Conservation (phyloP, 2,329 filamentous ascomycete species). For the Xylaria hypoxylon region DNA sequence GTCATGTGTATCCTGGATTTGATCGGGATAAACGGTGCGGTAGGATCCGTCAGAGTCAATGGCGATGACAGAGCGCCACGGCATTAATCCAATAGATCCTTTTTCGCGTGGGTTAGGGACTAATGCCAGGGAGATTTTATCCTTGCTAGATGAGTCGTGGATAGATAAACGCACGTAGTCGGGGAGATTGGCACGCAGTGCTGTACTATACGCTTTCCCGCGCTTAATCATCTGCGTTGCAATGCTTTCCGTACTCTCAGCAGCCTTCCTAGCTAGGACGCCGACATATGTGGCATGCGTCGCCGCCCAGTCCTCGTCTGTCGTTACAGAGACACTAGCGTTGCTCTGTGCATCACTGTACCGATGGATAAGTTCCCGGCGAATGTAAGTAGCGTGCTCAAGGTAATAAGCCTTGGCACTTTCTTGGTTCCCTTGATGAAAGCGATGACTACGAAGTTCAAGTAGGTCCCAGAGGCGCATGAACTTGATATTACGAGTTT, state of each 20-base stretch:
- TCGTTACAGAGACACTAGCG: not conserved
- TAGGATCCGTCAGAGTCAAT: slow-evolving; percentile 26
- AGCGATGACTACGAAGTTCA: not conserved
- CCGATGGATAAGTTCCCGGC: slow-evolving; percentile 18
- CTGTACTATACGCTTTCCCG: slow-evolving; percentile 25
- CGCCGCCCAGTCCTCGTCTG: slow-evolving; percentile 22
- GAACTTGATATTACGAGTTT: slow-evolving; percentile 22
- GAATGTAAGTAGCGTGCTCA: slow-evolving; percentile 22
- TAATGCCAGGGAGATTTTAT: slow-evolving; percentile 22
- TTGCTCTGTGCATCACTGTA: slow-evolving; percentile 19
- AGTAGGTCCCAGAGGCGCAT: slow-evolving; percentile 28
- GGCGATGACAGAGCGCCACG: slow-evolving; percentile 28
- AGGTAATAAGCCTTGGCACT: slow-evolving; percentile 27
- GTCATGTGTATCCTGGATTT: slow-evolving; percentile 26
- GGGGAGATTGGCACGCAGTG: slow-evolving; percentile 9
- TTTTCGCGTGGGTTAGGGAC: slow-evolving; percentile 11
- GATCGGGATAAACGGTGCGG: slow-evolving; percentile 22
- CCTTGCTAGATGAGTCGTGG: slow-evolving; percentile 19
- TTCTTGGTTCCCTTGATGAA: not conserved
- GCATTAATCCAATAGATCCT: slow-evolving; percentile 27
- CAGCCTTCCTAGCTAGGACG: slow-evolving; percentile 8
- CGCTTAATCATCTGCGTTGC: slow-evolving; percentile 23
- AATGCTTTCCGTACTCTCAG: slow-evolving; percentile 11
- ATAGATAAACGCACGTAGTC: slow-evolving; percentile 23
- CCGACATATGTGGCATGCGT: slow-evolving; percentile 14